A percentile compares a stretch with the other conserved stretches of the same genome.
These are phyloP conservation scores for Alternaria sp. DNA, from an alignment of 2,329 filamentous ascomycete genomes.

Conservation along the genomic window DNA sequence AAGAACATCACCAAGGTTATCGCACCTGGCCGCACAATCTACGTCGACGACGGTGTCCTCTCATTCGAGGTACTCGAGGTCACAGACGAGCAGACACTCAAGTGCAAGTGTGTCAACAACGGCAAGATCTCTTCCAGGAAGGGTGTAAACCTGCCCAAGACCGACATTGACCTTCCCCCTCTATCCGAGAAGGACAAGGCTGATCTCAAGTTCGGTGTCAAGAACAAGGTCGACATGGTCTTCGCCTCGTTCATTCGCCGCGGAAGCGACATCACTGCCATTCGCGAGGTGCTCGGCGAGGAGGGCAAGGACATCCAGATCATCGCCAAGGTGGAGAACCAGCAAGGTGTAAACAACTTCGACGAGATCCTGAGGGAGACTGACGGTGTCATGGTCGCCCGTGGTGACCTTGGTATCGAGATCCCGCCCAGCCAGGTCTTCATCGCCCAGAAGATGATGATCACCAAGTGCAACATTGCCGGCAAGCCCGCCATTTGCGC, in stretches of 20 bases:
- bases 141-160: constrained; percentile 98
- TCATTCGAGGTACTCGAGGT: constrained; percentile 93
- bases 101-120: constrained; percentile 90
- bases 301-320: constrained; percentile 98
- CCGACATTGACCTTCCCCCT: constrained; percentile 95
- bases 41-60: constrained; percentile 97
- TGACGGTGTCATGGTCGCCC: constrained; percentile 99
- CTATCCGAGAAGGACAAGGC: constrained; percentile 98
- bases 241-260: constrained; percentile 98
- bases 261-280: constrained; percentile 89
- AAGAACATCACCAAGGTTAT: constrained; percentile 99
- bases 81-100: constrained; percentile 86
- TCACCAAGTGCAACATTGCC: constrained; percentile 99
- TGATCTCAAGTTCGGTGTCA: constrained; percentile 93
- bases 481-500: constrained; percentile 99
- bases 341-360: constrained; percentile 99
- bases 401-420: constrained; percentile 98
- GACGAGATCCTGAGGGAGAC: constrained; percentile 94
- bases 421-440: constrained; percentile 99
- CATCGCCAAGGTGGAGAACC: constrained; percentile 99
- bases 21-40: constrained; percentile 87
- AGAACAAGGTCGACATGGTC: constrained; percentile 99
- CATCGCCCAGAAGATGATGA: constrained; percentile 99
- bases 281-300: constrained; percentile 88
- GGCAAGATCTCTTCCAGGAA: constrained; percentile 99